Evolutionary conservation across 73 alveolate species (phyloP).

Genomic region (Breviolum minutum): DNA sequence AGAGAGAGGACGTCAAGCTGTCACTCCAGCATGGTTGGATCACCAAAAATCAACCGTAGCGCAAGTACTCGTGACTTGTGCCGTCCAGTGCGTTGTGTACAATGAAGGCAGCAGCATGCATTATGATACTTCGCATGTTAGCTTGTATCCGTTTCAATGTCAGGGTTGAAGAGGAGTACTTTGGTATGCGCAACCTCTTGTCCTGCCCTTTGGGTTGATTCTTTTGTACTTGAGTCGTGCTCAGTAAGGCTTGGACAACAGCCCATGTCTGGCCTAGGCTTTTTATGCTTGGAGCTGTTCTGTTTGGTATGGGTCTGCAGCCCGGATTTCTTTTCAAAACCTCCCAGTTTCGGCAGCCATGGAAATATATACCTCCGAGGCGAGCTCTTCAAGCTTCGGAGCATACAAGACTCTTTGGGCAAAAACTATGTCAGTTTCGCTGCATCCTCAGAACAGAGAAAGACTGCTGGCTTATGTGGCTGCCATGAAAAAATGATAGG

Average conservation of each 20-base stretch:
- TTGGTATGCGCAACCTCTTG: conserved; percentile 81
- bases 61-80: not conserved
- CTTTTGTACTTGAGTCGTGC: not conserved
- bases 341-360: not conserved
- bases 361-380: not conserved
- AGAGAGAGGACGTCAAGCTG: not conserved
- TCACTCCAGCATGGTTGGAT: not conserved
- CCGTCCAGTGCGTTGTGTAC: not conserved
- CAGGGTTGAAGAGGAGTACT: conserved; percentile 83
- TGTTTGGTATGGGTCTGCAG: conserved; percentile 53
- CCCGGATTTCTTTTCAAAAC: not conserved
- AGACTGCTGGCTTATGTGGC: not conserved
- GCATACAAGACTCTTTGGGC: conserved; percentile 51
- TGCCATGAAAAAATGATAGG: too few relatives aligned
- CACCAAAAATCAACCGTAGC: too few relatives aligned
- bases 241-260: not conserved
- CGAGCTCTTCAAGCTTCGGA: conserved; percentile 86
- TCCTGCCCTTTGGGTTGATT: not conserved
- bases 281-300: conserved; percentile 68
- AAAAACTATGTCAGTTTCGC: conserved; percentile 26
- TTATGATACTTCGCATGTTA: not conserved
- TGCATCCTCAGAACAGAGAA: not conserved
- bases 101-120: not conserved
- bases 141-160: not conserved
- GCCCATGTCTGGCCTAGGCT: not conserved